phyloP scores from a whole-genome alignment of 75 land plant genomes.

The Cupressus sempervirens region DNA sequence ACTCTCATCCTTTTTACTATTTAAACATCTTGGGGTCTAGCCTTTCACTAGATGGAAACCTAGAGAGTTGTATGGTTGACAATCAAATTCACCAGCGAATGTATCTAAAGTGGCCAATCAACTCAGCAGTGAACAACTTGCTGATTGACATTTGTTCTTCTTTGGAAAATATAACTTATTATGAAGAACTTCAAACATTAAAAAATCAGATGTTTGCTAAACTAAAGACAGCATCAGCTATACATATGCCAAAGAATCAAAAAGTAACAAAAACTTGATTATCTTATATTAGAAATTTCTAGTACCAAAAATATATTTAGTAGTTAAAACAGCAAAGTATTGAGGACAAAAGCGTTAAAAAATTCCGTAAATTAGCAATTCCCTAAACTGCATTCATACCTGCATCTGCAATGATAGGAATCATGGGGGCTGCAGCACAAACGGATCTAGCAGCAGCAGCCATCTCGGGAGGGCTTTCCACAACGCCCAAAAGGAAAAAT shows the following conservation, averaged over 20 bases:
- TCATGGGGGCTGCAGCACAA: conserved; percentile 25
- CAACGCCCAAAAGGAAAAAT: neutral
- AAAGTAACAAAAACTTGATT: neutral
- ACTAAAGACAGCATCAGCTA: neutral
- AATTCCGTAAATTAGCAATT: too few species aligned
- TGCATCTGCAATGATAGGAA: conserved; percentile 44
- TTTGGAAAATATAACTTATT: too few species aligned
- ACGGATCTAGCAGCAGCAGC: conserved; percentile 27
- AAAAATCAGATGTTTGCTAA: neutral
- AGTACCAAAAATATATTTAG: neutral
- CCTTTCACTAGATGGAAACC: neutral
- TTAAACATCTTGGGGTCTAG: neutral
- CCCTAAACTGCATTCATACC: conserved; percentile 2
- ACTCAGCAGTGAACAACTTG: neutral
- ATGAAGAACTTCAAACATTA: neutral
- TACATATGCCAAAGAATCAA: neutral
- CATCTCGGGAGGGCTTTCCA: conserved; percentile 42
- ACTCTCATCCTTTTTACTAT: neutral
- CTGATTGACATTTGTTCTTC: neutral
- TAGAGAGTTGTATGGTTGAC: neutral
- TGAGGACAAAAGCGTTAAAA: too few species aligned
- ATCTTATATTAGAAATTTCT: neutral
- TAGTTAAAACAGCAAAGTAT: too few species aligned
- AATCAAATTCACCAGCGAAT: neutral
- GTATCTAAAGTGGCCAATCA: neutral